phyloP scores from a whole-genome alignment of 345 rosid species.

The Rubroshorea leprosula region DNA sequence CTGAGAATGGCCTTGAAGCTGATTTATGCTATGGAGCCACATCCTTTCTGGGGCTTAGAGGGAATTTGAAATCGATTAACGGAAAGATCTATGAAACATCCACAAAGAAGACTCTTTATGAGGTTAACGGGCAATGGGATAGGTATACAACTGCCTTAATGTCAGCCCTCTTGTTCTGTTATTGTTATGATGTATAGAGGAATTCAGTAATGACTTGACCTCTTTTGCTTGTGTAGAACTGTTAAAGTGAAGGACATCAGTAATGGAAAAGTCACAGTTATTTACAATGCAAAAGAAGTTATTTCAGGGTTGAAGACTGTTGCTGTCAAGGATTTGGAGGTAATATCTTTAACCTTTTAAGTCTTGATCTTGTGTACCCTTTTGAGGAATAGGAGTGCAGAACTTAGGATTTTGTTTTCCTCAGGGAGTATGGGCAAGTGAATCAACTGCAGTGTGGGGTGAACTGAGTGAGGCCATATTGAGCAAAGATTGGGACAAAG shows the following conservation, averaged over 20 bases:
- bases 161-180: too few species aligned
- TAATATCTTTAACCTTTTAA: too few species aligned
- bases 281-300: conserved; percentile 58
- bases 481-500: conserved; percentile 63
- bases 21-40: conserved; percentile 37
- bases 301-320: conserved; percentile 57
- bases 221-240: conserved; percentile 47
- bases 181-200: too few species aligned
- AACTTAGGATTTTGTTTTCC: background rate
- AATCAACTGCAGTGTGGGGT: conserved; percentile 75
- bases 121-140: conserved; percentile 69
- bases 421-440: conserved; percentile 51
- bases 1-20: conserved; percentile 58
- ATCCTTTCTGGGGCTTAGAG: conserved; percentile 36
- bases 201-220: too few species aligned
- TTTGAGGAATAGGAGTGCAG: background rate
- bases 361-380: background rate
- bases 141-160: too few species aligned
- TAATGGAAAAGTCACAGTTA: conserved; percentile 38
- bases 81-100: conserved; percentile 61
- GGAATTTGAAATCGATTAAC: conserved; percentile 38
- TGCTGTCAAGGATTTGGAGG: conserved; percentile 50
- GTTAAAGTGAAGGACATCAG: conserved; percentile 47
- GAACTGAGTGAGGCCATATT: conserved; percentile 53
- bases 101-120: conserved; percentile 35